Conservation (phyloP, 441 rosid species). For the Viola pubescens region DNA sequence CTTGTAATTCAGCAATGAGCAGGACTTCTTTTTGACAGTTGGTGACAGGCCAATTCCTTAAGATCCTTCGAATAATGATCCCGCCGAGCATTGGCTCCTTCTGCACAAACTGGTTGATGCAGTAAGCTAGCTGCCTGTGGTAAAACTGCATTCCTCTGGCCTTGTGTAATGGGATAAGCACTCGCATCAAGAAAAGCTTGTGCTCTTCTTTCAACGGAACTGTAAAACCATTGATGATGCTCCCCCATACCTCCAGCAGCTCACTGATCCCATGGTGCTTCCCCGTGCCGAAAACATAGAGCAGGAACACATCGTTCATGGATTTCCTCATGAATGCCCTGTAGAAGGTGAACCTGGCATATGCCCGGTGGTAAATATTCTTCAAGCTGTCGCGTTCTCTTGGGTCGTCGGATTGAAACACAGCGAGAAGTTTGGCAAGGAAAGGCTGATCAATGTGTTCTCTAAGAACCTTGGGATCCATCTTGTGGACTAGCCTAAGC, state of each 20-base stretch:
- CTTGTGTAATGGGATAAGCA: constrained; percentile 53
- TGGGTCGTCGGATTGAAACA: constrained; percentile 53
- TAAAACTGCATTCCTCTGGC: constrained; percentile 35
- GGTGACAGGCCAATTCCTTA: constrained; percentile 55
- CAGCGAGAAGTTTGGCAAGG: constrained; percentile 31
- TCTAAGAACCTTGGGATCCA: constrained; percentile 35
- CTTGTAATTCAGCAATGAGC: constrained; percentile 47
- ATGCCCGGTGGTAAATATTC: constrained; percentile 49
- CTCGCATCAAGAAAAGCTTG: constrained; percentile 46
- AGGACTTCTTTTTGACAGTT: constrained; percentile 48
- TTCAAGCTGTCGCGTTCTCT: constrained; percentile 48
- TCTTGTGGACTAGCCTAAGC: constrained; percentile 26
- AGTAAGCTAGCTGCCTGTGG: constrained; percentile 43
- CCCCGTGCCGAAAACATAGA: constrained; percentile 36
- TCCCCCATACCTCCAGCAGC: constrained; percentile 55
- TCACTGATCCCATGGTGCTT: constrained; percentile 42
- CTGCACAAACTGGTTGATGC: constrained; percentile 52
- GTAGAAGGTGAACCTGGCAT: constrained; percentile 35
- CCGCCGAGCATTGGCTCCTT: constrained; percentile 52
- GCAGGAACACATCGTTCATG: constrained; percentile 42
- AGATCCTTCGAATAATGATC: constrained; percentile 34
- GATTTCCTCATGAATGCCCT: constrained; percentile 51
- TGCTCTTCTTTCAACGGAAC: constrained; percentile 57
- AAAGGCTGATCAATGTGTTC: constrained; percentile 30
- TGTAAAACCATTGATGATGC: constrained; percentile 51